Evolutionary conservation across 1,139 yeast genomes (phyloP), one percentile per base, ranked within the genome.

Genomic region (Pneumocystis carinii): DNA sequence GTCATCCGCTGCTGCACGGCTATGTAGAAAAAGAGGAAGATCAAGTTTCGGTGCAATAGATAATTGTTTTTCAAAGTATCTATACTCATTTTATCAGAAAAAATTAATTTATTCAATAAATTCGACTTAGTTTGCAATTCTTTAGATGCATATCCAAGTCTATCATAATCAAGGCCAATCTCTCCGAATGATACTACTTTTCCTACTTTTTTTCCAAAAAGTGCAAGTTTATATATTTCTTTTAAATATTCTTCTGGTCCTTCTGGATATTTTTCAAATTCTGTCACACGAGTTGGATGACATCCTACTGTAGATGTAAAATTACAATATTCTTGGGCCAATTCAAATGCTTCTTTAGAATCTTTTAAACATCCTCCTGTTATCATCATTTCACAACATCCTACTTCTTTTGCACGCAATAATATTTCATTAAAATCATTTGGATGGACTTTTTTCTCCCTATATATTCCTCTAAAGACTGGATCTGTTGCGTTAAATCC

Each of bases 1-100:
- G 72, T 92, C 98, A 63, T 82, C 85, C 68, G 87, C 84, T n/a
- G 95, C 88, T 61, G 83, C 84, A 70, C 98, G 79, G 85, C 92
- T 88, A 71, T 94, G 97, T 64, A 92, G 76, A 70, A 92, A 94
- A 63, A 90, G 75, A 0, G 98, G 98, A 61, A 86, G 73, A 14
- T 79, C 73, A 60, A 85, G 74, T 39, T 74, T 75, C 0, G 78
- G 76, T 15, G 87, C 82, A 4, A 86, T 73, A 57, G 85, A 83
- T 64, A 94, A 77, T 72, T 94, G 98, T 67, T 78, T 78, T 66
- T 77, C 78, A 71, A 92, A 92, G 75, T 83, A 87, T 41, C 78
- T 48, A 6, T 24, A 48, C n/a, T 12, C 12, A 24, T 2, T 17
- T 17, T 10, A 48, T 48, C 2, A 48, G 55, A 48, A 48, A 48